Percentiles rank a stretch among this genome's conserved stretches.
Evolutionary conservation across 495 filamentous ascomycete species (phyloP).

Genomic region (Xylaria curta): DNA sequence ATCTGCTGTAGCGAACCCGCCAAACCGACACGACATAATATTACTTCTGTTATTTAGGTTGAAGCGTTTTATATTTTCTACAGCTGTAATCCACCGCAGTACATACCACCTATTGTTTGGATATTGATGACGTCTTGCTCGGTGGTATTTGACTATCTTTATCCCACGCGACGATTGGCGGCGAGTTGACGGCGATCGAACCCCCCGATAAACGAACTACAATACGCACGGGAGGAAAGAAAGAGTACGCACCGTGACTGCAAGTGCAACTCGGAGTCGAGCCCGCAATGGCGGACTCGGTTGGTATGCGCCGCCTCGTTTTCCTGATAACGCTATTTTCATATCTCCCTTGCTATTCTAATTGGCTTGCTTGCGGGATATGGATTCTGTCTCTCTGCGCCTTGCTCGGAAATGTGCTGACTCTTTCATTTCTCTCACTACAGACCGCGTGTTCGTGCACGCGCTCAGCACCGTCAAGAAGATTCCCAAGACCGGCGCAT

Average conservation of each 20-base stretch:
- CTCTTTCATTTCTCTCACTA: slow-evolving; percentile 9
- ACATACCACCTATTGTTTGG: background rate
- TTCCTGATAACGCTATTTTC: background rate
- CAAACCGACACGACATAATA: background rate
- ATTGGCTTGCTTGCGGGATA: background rate
- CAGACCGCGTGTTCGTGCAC: slow-evolving; percentile 98
- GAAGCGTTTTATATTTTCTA: background rate
- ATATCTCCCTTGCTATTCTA: slow-evolving; percentile 26
- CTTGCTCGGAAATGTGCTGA: slow-evolving; percentile 22
- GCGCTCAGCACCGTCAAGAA: slow-evolving; percentile 98
- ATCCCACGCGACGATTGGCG: slow-evolving; percentile 6
- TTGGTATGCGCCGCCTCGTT: slow-evolving; percentile 46
- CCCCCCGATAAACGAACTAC: background rate
- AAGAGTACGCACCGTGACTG: background rate
- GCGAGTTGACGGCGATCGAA: slow-evolving; percentile 9
- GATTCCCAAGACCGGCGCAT: slow-evolving; percentile 89
- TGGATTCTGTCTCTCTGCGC: background rate
- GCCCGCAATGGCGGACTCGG: slow-evolving; percentile 56
- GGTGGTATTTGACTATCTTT: slow-evolving; percentile 3
- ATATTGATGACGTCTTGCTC: slow-evolving; percentile 12
- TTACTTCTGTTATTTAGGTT: background rate
- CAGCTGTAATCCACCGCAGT: background rate
- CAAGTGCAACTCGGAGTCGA: slow-evolving; percentile 15
- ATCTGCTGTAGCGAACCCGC: background rate
- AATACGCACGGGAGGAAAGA: background rate